phyloP scores from a whole-genome alignment of 495 filamentous ascomycete genomes.

The Aspergillus funiculosus region DNA sequence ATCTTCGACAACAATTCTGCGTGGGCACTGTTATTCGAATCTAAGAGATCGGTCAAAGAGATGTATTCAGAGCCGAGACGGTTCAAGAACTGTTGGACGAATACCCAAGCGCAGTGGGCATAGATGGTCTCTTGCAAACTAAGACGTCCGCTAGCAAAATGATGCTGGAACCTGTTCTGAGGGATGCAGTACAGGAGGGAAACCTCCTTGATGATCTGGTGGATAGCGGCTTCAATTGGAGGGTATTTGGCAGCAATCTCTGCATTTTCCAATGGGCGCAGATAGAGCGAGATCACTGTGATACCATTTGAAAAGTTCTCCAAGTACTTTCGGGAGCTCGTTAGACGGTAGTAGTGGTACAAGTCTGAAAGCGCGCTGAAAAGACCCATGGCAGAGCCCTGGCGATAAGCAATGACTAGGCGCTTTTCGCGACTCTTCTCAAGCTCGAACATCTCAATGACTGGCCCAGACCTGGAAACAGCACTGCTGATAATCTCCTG shows the following conservation, averaged over 20 bases:
- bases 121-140: slow-evolving; percentile 97
- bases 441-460: slow-evolving; percentile 97
- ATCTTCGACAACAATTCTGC: slow-evolving; percentile 90
- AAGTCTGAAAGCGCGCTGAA: slow-evolving; percentile 94
- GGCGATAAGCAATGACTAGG: slow-evolving; percentile 88
- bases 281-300: slow-evolving; percentile 90
- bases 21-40: slow-evolving; percentile 73
- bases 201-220: slow-evolving; percentile 98
- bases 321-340: slow-evolving; percentile 93
- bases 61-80: slow-evolving; percentile 87
- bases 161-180: slow-evolving; percentile 85
- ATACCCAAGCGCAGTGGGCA: slow-evolving; percentile 94
- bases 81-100: slow-evolving; percentile 95
- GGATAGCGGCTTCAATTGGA: slow-evolving; percentile 87
- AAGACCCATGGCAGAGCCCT: slow-evolving; percentile 84
- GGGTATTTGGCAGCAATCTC: slow-evolving; percentile 53
- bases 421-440: slow-evolving; percentile 85
- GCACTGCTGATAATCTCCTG: slow-evolving; percentile 85
- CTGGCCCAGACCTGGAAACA: slow-evolving; percentile 76
- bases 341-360: slow-evolving; percentile 97
- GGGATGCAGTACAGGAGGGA: slow-evolving; percentile 96
- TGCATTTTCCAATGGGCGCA: slow-evolving; percentile 58
- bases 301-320: slow-evolving; percentile 99
- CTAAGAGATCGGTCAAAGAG: slow-evolving; percentile 75
- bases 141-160: slow-evolving; percentile 82